phyloP scores from a whole-genome alignment of 345 rosid genomes.

The Streptanthus diversifolius region DNA sequence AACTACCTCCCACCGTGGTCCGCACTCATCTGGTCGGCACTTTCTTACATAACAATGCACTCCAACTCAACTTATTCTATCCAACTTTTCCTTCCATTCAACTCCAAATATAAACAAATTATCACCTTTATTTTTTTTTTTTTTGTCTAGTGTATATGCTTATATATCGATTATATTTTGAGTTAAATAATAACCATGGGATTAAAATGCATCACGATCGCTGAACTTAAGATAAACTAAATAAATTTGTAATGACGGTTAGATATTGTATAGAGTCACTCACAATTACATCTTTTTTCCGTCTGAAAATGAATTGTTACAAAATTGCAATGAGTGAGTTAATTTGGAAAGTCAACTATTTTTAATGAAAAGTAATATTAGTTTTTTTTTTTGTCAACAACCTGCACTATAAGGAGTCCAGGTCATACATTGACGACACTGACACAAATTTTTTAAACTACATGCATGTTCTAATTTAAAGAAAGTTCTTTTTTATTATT shows the following conservation, averaged over 20 bases:
- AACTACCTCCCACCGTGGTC: constrained; percentile 2
- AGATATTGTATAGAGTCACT: constrained; percentile 26
- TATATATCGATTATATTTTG: background rate
- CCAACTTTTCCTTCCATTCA: constrained; percentile 19
- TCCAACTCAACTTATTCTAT: constrained; percentile 6
- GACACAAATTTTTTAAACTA: background rate
- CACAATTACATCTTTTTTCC: constrained; percentile 4
- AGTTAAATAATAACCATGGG: constrained; percentile 6
- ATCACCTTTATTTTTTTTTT: background rate
- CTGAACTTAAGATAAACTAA: constrained; percentile 18
- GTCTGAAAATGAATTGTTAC: background rate
- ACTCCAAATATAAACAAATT: background rate
- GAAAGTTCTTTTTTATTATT: no score
- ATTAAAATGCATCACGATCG: constrained; percentile 13
- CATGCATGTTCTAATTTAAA: no score
- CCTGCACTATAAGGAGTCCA: background rate
- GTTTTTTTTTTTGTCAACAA: background rate
- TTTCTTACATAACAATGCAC: constrained; percentile 22
- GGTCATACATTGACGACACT: background rate
- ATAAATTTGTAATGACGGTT: constrained; percentile 26
- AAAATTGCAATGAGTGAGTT: background rate
- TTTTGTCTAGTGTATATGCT: background rate
- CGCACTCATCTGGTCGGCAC: constrained; percentile 26
- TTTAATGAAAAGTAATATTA: background rate
- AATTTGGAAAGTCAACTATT: constrained; percentile 7